phyloP scores from a whole-genome alignment of 2,329 filamentous ascomycete species.

The Hypoxylon sp. region DNA sequence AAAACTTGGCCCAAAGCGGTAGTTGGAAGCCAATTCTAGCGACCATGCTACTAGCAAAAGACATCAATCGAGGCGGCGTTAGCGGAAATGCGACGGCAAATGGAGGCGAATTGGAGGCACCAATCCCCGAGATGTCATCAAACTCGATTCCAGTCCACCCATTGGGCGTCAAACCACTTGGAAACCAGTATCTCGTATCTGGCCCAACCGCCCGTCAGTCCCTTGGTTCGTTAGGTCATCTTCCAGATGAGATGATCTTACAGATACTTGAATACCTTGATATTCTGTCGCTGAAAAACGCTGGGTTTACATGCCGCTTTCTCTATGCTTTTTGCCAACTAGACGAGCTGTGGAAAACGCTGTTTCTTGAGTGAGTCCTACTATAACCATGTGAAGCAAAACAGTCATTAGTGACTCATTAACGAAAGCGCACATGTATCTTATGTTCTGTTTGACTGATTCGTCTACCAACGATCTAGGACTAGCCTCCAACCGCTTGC shows the following conservation, averaged over 20 bases:
- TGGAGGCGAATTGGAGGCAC: constrained; percentile 31
- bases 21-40: constrained; percentile 17
- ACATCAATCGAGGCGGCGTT: constrained; percentile 42
- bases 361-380: constrained; percentile 84
- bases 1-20: constrained; percentile 33
- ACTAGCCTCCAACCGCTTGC: constrained; percentile 61
- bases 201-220: constrained; percentile 75
- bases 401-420: constrained; percentile 16
- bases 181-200: constrained; percentile 81
- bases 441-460: constrained; percentile 30
- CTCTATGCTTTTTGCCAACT: constrained; percentile 86
- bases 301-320: constrained; percentile 86
- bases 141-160: constrained; percentile 81
- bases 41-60: constrained; percentile 48
- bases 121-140: constrained; percentile 29
- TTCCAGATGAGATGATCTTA: constrained; percentile 87
- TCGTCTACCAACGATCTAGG: constrained; percentile 51
- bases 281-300: constrained; percentile 68
- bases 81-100: constrained; percentile 28
- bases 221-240: constrained; percentile 74
- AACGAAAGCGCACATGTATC: constrained; percentile 6
- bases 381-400: constrained; percentile 16
- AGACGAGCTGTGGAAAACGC: constrained; percentile 90
- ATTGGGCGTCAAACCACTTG: constrained; percentile 85
- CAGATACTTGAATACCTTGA: constrained; percentile 83